Evolutionary conservation across 805 yeast genomes (phyloP).

Genomic region (Candida qinlingensis): DNA sequence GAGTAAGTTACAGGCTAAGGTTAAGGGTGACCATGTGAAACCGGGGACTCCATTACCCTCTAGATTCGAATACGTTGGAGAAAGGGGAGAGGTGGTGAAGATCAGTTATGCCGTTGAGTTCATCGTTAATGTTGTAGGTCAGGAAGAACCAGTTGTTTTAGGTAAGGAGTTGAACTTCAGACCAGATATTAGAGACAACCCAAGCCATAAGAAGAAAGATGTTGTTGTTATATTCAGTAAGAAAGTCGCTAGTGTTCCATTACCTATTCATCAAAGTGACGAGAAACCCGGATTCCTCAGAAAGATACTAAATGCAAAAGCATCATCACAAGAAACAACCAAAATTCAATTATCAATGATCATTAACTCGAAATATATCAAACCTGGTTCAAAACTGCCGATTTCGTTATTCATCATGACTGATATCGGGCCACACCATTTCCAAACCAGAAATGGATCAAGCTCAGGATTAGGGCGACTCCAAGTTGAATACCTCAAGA

Average conservation of each 20-base stretch:
- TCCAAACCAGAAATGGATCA: not conserved
- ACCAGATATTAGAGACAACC: not conserved
- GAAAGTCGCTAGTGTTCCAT: not conserved
- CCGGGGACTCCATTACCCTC: not conserved
- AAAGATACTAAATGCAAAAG: not conserved
- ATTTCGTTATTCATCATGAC: not conserved
- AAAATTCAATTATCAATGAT: not conserved
- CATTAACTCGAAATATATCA: not conserved
- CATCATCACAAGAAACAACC: not conserved
- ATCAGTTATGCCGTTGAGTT: not conserved
- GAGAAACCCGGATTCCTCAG: not conserved
- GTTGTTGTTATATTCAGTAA: not conserved
- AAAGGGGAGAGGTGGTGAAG: not conserved
- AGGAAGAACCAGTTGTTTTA: not conserved
- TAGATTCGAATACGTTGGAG: not conserved
- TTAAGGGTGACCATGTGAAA: not conserved
- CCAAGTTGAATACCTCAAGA: not conserved
- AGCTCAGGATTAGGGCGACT: not conserved
- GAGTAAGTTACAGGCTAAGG: too few relatives aligned
- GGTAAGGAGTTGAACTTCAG: not conserved
- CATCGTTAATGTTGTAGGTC: not conserved
- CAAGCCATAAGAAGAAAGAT: not conserved
- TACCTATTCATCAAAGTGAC: not conserved
- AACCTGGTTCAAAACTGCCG: not conserved
- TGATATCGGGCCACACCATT: not conserved